These are phyloP conservation scores for Pythium inflatum DNA, from an alignment of 352 stramenopile genomes.

Conservation along the genomic window DNA sequence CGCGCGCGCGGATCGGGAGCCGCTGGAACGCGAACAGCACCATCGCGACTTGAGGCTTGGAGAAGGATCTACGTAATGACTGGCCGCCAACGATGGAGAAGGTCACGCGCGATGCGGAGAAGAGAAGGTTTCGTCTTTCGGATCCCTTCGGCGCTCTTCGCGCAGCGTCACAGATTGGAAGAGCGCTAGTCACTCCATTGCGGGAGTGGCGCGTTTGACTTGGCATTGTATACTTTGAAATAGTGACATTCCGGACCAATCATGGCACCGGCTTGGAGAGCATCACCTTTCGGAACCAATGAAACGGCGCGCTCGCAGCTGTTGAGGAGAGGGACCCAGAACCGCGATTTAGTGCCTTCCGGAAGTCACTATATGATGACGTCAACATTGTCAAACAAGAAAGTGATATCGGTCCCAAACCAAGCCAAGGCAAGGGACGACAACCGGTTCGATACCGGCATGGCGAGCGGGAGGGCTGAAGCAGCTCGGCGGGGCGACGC, in stretches of 20 bases:
- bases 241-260: slow-evolving; percentile 15
- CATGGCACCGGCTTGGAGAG: background rate
- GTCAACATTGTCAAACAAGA: no score
- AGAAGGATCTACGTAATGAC: background rate
- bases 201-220: background rate
- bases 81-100: background rate
- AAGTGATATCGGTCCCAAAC: no score
- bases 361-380: slow-evolving; percentile 23
- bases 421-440: no score
- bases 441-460: no score
- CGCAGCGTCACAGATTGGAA: slow-evolving; percentile 25
- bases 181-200: slow-evolving; percentile 9
- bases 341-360: slow-evolving; percentile 4
- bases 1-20: slow-evolving; percentile 40
- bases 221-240: slow-evolving; percentile 22
- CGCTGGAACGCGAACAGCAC: slow-evolving; percentile 17
- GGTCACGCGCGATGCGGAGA: background rate
- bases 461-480: no score
- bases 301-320: background rate
- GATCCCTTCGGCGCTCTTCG: slow-evolving; percentile 15
- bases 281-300: slow-evolving; percentile 24
- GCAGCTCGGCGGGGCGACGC: no score
- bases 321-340: no score
- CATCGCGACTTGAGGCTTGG: slow-evolving; percentile 2
- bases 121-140: slow-evolving; percentile 5